Conservation (phyloP, 495 filamentous ascomycete species). For the Antarctomyces pellizariae region DNA sequence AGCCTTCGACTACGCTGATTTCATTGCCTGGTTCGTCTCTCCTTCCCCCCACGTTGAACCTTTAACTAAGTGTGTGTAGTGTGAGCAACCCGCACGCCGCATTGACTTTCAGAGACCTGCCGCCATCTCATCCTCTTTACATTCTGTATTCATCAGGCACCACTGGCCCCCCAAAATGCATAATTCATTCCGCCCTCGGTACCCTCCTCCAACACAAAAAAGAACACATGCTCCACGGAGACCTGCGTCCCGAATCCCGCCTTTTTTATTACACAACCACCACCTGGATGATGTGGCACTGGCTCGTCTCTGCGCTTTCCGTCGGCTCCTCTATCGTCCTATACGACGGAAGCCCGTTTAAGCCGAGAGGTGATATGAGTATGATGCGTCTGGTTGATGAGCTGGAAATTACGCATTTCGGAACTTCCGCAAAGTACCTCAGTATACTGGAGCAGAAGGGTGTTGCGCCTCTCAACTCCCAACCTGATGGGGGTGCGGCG, state of each 20-base stretch:
- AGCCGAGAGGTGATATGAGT: slow-evolving; percentile 35
- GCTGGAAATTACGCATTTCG: slow-evolving; percentile 36
- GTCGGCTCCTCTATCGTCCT: slow-evolving; percentile 33
- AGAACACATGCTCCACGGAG: slow-evolving; percentile 36
- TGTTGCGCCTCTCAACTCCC: slow-evolving; percentile 32
- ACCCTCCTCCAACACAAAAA: slow-evolving; percentile 34
- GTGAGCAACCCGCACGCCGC: slow-evolving; percentile 18
- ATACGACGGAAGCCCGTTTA: slow-evolving; percentile 60
- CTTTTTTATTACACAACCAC: slow-evolving; percentile 21
- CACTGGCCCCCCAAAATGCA: slow-evolving; percentile 51
- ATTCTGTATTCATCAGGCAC: slow-evolving; percentile 50
- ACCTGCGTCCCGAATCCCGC: slow-evolving; percentile 22
- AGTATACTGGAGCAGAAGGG: slow-evolving; percentile 68
- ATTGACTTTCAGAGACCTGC: slow-evolving; percentile 47
- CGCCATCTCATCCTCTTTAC: slow-evolving; percentile 42
- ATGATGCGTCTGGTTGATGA: slow-evolving; percentile 32
- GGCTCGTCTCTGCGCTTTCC: slow-evolving; percentile 27
- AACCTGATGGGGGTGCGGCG: slow-evolving; percentile 19
- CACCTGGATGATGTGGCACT: slow-evolving; percentile 72
- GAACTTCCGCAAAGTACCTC: slow-evolving; percentile 69
- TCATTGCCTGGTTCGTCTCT: slow-evolving; percentile 27
- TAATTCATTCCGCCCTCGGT: slow-evolving; percentile 44
- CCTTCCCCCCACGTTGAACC: slow-evolving; percentile 24
- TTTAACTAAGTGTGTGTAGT: slow-evolving; percentile 12
- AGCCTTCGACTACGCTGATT: slow-evolving; percentile 28